These are phyloP conservation scores for Piromyces finnis DNA, from an alignment of 192 early-diverging fungal genomes.

Conservation along the genomic window DNA sequence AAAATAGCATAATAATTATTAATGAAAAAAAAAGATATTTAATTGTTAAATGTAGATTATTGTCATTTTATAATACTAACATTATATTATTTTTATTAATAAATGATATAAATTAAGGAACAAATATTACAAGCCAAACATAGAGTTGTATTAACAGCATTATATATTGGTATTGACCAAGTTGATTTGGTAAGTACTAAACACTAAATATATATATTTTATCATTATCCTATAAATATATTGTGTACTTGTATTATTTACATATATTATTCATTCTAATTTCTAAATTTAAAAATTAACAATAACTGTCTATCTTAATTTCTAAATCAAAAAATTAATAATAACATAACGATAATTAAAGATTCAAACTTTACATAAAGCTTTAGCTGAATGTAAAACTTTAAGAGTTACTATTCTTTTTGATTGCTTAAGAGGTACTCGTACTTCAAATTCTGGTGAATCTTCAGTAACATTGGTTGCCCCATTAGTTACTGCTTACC, in stretches of 20 bases:
- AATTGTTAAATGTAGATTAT: too few species aligned
- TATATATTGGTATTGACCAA: conserved; percentile 78
- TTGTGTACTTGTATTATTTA: background rate
- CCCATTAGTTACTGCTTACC: conserved; percentile 43
- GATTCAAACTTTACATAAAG: conserved; percentile 36
- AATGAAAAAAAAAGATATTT: too few species aligned
- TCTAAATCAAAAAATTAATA: too few species aligned
- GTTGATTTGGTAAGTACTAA: conserved; percentile 40
- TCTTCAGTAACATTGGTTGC: conserved; percentile 52
- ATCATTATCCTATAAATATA: too few species aligned
- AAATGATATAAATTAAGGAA: too few species aligned
- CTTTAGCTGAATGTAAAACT: conserved; percentile 20
- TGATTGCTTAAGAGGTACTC: conserved; percentile 74
- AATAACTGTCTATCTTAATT: too few species aligned
- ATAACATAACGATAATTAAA: conserved; percentile 3
- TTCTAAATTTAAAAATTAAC: too few species aligned
- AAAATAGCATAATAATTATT: too few species aligned
- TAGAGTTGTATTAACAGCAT: conserved; percentile 64
- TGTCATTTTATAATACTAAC: too few species aligned
- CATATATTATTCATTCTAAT: background rate
- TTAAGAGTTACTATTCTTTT: conserved; percentile 62
- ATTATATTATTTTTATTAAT: too few species aligned
- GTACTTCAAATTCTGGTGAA: conserved; percentile 17
- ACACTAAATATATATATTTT: background rate
- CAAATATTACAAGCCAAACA: conserved; percentile 49